phyloP scores from a whole-genome alignment of 192 early-diverging fungal species.

The Backusella circina region DNA sequence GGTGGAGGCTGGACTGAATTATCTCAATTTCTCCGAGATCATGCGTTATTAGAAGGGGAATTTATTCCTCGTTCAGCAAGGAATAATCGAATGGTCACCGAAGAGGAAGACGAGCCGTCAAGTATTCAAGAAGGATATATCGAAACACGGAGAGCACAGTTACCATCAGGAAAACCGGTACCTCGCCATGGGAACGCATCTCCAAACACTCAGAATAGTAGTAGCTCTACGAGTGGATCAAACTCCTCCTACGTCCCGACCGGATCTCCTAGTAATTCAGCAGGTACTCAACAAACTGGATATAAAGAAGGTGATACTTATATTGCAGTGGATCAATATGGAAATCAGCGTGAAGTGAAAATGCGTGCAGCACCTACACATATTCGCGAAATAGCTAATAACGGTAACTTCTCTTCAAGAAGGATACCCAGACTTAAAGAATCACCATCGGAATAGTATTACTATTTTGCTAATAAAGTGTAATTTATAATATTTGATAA shows the following conservation, averaged over 20 bases:
- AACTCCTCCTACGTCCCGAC: not conserved
- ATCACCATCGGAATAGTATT: not conserved
- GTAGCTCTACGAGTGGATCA: not conserved
- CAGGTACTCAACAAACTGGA: slow-evolving; percentile 3
- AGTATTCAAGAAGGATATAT: slow-evolving; percentile 26
- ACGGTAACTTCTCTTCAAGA: not conserved
- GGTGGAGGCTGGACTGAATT: slow-evolving; percentile 48
- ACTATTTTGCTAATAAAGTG: not conserved
- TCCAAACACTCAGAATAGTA: not conserved
- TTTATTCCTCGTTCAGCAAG: slow-evolving; percentile 20
- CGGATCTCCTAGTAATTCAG: not conserved
- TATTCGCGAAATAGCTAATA: not conserved
- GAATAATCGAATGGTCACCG: slow-evolving; percentile 14
- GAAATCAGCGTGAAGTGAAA: slow-evolving; percentile 28
- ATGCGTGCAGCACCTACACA: slow-evolving; percentile 3
- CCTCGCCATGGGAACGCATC: not conserved
- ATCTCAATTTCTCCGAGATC: slow-evolving; percentile 31
- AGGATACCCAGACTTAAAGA: not conserved
- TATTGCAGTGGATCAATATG: slow-evolving; percentile 26
- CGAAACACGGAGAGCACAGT: slow-evolving; percentile 10
- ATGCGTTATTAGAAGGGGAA: slow-evolving; percentile 28
- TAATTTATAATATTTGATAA: not conserved
- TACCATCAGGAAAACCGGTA: not conserved
- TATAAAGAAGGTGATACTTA: slow-evolving; percentile 27
- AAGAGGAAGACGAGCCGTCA: slow-evolving; percentile 8